Conservation (phyloP, 108 stramenopile genomes). For the Nitzschia putrida region DNA sequence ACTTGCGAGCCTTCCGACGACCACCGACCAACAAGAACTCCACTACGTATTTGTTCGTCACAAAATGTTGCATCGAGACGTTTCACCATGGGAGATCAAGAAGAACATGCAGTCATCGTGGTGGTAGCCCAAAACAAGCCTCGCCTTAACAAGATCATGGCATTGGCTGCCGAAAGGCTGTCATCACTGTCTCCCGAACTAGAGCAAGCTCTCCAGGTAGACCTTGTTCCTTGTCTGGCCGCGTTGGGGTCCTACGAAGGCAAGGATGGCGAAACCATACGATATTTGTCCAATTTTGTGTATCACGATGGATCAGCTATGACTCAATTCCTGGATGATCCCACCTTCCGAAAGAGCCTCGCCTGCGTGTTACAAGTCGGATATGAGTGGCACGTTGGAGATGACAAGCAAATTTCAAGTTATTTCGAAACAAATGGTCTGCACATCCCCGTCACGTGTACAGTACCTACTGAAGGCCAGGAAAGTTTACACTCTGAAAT, state of each 20-base stretch:
- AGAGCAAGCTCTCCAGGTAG: not conserved
- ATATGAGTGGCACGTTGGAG: conserved; percentile 54
- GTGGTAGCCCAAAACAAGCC: conserved; percentile 40
- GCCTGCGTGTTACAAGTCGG: conserved; percentile 37
- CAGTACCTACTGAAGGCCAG: conserved; percentile 59
- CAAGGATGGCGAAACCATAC: conserved; percentile 44
- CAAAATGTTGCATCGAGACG: not conserved
- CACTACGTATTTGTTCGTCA: not conserved
- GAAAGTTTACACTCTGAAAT: conserved; percentile 68
- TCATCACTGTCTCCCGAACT: conserved; percentile 38
- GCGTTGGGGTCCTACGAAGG: conserved; percentile 65
- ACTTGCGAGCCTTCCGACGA: too few species aligned
- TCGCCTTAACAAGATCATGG: conserved; percentile 38
- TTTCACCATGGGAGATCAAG: not conserved
- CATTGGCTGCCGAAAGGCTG: conserved; percentile 15
- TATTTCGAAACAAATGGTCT: conserved; percentile 46
- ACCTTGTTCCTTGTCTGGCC: conserved; percentile 65
- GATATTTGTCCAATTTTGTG: conserved; percentile 66
- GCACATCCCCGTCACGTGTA: conserved; percentile 33
- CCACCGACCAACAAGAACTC: too few species aligned
- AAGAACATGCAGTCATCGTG: conserved; percentile 4
- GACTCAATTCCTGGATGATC: conserved; percentile 36
- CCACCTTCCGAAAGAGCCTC: conserved; percentile 17
- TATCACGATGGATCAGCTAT: conserved; percentile 64
- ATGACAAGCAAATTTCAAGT: conserved; percentile 47